Conservation (phyloP, 305 asterid genomes). For the Fraxinus latifolia region DNA sequence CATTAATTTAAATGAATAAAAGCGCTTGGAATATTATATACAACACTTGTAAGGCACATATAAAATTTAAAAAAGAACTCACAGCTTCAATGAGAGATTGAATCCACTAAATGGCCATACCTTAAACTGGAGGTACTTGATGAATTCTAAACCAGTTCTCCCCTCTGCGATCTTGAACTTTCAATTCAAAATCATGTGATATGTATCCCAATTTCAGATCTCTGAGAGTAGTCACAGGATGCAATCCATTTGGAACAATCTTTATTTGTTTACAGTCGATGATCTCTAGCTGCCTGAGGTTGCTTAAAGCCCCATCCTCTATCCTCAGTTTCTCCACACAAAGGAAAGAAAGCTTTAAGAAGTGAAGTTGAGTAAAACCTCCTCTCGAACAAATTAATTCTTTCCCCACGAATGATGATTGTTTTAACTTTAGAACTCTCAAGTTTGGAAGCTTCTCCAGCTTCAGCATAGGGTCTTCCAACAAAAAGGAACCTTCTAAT, state of each 20-base stretch:
- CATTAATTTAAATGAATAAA: neutral
- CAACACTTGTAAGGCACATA: neutral
- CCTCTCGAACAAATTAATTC: conserved; percentile 18
- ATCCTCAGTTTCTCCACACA: neutral
- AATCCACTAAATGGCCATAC: neutral
- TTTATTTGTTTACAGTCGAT: conserved; percentile 13
- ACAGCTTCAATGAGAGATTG: neutral
- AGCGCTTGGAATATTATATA: neutral
- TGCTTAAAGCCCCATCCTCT: conserved; percentile 19
- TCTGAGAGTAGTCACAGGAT: conserved; percentile 16
- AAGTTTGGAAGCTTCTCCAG: conserved; percentile 20
- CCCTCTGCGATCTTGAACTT: conserved; percentile 17
- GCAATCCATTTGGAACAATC: conserved; percentile 21
- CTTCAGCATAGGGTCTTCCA: conserved; percentile 22
- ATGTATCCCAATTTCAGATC: conserved; percentile 19
- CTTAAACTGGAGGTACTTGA: conserved; percentile 15
- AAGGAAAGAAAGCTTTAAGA: conserved; percentile 22
- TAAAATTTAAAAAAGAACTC: neutral
- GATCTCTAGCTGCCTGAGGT: conserved; percentile 22
- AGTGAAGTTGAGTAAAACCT: conserved; percentile 21
- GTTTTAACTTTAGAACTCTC: conserved; percentile 19
- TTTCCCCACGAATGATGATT: conserved; percentile 16
- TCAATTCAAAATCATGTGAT: neutral
- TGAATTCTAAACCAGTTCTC: conserved; percentile 26
- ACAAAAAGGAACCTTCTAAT: neutral